Evolutionary conservation across 177 flowering plant genomes (phyloP).

Genomic region (Vitis hybrid): DNA sequence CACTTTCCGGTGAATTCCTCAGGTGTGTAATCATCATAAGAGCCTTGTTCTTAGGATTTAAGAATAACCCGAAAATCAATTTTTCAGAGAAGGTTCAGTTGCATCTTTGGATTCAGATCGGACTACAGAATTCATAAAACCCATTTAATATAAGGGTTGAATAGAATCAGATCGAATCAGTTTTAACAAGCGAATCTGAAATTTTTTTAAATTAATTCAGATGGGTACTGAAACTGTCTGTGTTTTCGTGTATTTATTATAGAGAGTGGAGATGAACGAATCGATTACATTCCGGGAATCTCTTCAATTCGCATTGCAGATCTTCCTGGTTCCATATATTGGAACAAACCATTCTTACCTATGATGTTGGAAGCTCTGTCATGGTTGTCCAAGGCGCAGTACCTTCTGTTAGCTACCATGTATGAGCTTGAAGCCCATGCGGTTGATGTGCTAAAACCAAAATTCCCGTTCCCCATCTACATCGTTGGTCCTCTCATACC

Average conservation of each 20-base stretch:
- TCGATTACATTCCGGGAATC: constrained; percentile 43
- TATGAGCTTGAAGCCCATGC: constrained; percentile 35
- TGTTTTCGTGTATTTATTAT: background rate
- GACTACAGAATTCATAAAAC: no score
- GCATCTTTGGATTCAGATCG: no score
- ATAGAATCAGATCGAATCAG: no score
- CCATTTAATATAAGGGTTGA: no score
- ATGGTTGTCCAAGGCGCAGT: constrained; percentile 15
- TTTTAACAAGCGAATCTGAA: no score
- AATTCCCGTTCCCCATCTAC: constrained; percentile 18
- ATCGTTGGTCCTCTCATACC: constrained; percentile 32
- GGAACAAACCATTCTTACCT: no score
- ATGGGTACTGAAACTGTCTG: no score
- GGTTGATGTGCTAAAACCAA: constrained; percentile 20
- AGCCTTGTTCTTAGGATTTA: no score
- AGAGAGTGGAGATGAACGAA: constrained; percentile 22
- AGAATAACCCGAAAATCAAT: no score
- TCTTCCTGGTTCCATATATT: constrained; percentile 13
- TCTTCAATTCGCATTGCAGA: constrained; percentile 24
- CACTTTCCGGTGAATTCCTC: constrained; percentile 22
- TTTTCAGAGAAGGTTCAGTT: no score
- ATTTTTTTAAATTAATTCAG: no score
- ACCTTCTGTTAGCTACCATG: constrained; percentile 25
- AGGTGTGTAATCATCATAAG: constrained; percentile 16
- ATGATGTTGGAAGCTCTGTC: constrained; percentile 6